Evolutionary conservation across 2,329 filamentous ascomycete species (phyloP), one percentile per base, ranked within the genome.

Genomic region (Scytalidium sp.): DNA sequence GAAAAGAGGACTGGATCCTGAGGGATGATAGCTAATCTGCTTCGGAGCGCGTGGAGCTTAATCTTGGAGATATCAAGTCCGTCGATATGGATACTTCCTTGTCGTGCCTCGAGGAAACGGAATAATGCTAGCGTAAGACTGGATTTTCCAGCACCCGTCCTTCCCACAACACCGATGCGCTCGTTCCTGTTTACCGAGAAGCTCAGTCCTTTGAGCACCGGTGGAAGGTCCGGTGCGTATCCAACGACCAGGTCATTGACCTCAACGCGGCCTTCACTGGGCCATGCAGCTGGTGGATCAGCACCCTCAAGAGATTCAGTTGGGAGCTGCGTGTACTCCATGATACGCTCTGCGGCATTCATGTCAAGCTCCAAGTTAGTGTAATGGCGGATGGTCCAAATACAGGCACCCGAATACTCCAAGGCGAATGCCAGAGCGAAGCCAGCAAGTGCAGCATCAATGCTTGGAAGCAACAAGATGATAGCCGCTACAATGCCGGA

Each of bases 1-100:
- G 85, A 88, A 69, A 94, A 93, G 6, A 94, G 75, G 1, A 92
- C 87, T 0, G 89, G 88, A 57, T 93, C 88, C 69, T 91, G 87
- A 1, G 89, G 88, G 47, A 94, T 93, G 57, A 94, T 92, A 32
- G 87, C 86, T 1, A 94, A 69, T 0, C 87, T 78, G n/a, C 81
- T 85, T 20, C 89, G 80, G 10, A 94, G 72, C 49, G 87, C 82
- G 49, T 86, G 77, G 1, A 92, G 75, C 47, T 79, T 80, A 60
- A 92, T 80, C 59, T 80, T 85, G 19, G 85, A 84, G 46, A 91
- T 88, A 60, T 92, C 87, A 11, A 90, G 58, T 0, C 87, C 87
- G 59, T 92, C 88, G 53, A 93, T 87, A 50, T 74, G 64, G 53
- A 92, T 84, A 13, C 69, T 79, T 8, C 88, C 88, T 11, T 81